These are phyloP conservation scores for Papiliotrema nemorosa DNA, from an alignment of 1,284 basidiomycete species.

Conservation along the genomic window DNA sequence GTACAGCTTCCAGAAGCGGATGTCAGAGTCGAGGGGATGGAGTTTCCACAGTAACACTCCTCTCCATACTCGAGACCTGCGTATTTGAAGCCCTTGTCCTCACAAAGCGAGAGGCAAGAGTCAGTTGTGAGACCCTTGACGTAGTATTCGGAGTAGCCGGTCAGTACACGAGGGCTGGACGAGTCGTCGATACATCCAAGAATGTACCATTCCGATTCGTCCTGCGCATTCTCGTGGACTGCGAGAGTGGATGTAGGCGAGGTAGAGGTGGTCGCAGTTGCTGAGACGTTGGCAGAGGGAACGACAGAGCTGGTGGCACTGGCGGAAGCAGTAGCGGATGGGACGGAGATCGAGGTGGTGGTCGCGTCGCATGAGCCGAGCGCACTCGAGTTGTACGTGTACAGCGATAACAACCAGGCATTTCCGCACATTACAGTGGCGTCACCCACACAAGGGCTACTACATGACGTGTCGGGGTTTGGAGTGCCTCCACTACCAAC, in stretches of 20 bases:
- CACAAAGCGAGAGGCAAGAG: conserved; percentile 29
- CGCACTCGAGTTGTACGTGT: conserved; percentile 23
- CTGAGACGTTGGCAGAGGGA: conserved; percentile 7
- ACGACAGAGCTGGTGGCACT: conserved; percentile 3
- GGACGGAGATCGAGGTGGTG: neutral
- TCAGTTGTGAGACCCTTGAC: conserved; percentile 23
- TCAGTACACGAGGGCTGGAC: conserved; percentile 12
- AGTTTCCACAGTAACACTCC: conserved; percentile 37
- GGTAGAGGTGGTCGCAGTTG: conserved; percentile 10
- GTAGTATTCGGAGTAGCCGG: conserved; percentile 7
- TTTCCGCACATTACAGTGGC: conserved; percentile 32
- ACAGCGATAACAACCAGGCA: conserved; percentile 29
- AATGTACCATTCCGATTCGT: conserved; percentile 19
- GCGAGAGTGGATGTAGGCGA: conserved; percentile 6
- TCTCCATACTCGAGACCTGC: conserved; percentile 36
- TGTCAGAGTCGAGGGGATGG: conserved; percentile 7
- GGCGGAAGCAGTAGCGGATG: neutral
- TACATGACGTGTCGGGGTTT: conserved; percentile 22
- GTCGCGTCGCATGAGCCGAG: too few species aligned
- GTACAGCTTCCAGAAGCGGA: conserved; percentile 18
- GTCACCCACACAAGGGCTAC: conserved; percentile 31
- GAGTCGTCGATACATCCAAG: conserved; percentile 36
- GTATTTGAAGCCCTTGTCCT: conserved; percentile 26
- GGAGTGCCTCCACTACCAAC: conserved; percentile 15
- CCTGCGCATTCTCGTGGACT: neutral